These are phyloP conservation scores for Sugiyamaella valdiviana DNA, from an alignment of 805 yeast species.

Conservation along the genomic window DNA sequence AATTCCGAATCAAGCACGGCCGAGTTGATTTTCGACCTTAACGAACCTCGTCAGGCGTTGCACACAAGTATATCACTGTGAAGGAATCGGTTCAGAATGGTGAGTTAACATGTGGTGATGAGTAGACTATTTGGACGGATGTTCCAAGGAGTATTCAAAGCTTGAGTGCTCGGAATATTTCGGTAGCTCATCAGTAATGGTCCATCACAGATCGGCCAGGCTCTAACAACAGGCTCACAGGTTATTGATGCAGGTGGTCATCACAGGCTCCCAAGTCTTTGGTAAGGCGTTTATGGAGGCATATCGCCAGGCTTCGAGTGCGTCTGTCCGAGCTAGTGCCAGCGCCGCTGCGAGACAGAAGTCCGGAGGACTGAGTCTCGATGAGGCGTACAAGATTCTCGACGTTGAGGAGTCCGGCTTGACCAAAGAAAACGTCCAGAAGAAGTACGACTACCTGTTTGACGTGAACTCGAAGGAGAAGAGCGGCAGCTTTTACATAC, in stretches of 20 bases:
- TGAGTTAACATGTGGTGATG: too few relatives aligned
- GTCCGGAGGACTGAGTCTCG: constrained; percentile 74
- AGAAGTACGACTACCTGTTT: constrained; percentile 75
- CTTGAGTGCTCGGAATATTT: too few relatives aligned
- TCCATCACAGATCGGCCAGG: too few relatives aligned
- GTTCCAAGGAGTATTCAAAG: too few relatives aligned
- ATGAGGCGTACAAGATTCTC: constrained; percentile 86
- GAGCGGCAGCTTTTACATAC: constrained; percentile 93
- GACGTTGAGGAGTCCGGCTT: constrained; percentile 59
- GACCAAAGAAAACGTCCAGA: constrained; percentile 48
- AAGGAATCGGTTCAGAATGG: too few relatives aligned
- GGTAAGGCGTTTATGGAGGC: constrained; percentile 97
- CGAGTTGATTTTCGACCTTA: too few relatives aligned
- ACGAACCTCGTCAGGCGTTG: too few relatives aligned
- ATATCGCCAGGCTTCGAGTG: constrained; percentile 89
- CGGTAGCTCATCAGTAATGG: too few relatives aligned
- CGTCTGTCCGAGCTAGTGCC: constrained; percentile 65
- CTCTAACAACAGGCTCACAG: constrained; percentile 70
- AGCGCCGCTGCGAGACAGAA: constrained; percentile 39
- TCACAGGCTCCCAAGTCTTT: constrained; percentile 93
- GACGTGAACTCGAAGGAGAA: constrained; percentile 87
- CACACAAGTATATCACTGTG: too few relatives aligned
- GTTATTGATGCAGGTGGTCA: constrained; percentile 76
- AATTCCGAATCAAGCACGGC: too few relatives aligned
- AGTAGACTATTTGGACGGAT: too few relatives aligned